A percentile compares a stretch with the other conserved stretches of the same genome.
Conservation (phyloP, 305 asterid species). For the Ajuga reptans region DNA sequence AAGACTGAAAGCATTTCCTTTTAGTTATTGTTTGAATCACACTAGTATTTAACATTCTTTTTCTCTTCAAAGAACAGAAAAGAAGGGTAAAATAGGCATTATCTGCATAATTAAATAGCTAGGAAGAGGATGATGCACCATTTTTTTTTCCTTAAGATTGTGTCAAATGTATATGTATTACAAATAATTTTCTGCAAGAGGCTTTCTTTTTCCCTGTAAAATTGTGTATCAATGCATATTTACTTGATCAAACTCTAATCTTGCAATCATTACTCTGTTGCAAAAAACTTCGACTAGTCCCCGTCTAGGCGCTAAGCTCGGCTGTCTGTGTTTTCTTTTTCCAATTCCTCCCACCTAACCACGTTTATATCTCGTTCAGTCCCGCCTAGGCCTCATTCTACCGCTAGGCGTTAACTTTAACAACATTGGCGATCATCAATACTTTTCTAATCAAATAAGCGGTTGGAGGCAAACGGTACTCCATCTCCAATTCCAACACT, state of each 20-base stretch:
- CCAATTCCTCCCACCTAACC: too few relatives aligned
- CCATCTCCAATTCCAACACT: not conserved
- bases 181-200: not conserved
- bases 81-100: not conserved
- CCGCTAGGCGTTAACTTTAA: too few relatives aligned
- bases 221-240: not conserved
- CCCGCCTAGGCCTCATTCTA: too few relatives aligned
- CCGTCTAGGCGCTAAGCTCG: too few relatives aligned
- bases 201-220: too few relatives aligned
- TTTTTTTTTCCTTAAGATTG: not conserved
- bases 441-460: not conserved
- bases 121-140: not conserved
- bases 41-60: constrained; percentile 8
- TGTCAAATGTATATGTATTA: constrained; percentile 4
- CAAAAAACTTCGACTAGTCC: too few relatives aligned
- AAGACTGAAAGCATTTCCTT: constrained; percentile 31
- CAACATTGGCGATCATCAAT: too few relatives aligned
- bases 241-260: not conserved
- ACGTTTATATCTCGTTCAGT: too few relatives aligned
- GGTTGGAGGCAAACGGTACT: not conserved
- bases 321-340: too few relatives aligned
- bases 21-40: not conserved
- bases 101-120: constrained; percentile 14
- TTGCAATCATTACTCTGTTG: too few relatives aligned
- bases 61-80: not conserved